Evolutionary conservation across 768 basidiomycete species (phyloP).

Genomic region (Kwoniella bestiolae): DNA sequence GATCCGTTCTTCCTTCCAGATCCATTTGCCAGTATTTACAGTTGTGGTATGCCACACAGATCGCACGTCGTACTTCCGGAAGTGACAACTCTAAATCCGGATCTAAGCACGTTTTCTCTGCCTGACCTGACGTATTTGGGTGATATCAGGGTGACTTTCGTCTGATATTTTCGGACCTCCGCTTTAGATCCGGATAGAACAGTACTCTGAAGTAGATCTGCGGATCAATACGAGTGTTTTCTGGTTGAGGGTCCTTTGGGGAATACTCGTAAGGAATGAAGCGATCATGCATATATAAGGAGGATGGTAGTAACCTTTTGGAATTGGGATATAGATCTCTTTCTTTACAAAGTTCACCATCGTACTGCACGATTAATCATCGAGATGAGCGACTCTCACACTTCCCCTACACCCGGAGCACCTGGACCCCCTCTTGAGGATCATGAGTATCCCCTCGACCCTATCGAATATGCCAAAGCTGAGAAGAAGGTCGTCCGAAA

Average conservation of each 20-base stretch:
- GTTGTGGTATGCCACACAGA: not conserved
- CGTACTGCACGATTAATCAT: too few relatives aligned
- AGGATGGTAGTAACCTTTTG: too few relatives aligned
- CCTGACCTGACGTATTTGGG: not conserved
- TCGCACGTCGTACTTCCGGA: not conserved
- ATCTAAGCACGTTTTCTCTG: constrained; percentile 7
- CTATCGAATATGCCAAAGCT: constrained; percentile 13
- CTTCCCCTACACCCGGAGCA: not conserved
- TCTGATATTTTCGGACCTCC: constrained; percentile 9
- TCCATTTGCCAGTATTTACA: too few relatives aligned
- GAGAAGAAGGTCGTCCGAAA: constrained; percentile 39
- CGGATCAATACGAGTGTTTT: too few relatives aligned
- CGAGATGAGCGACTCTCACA: not conserved
- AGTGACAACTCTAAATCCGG: not conserved
- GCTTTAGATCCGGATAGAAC: constrained; percentile 13
- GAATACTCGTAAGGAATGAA: not conserved
- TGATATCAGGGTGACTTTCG: not conserved
- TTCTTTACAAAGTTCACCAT: too few relatives aligned
- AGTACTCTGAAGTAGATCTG: not conserved
- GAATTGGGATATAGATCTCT: too few relatives aligned
- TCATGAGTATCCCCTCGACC: not conserved
- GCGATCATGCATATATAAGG: not conserved
- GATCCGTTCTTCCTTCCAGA: too few relatives aligned
- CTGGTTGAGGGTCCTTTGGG: not conserved
- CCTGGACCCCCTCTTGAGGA: not conserved